These are phyloP conservation scores for Petunia hybrid DNA, from an alignment of 305 asterid genomes.

Conservation along the genomic window DNA sequence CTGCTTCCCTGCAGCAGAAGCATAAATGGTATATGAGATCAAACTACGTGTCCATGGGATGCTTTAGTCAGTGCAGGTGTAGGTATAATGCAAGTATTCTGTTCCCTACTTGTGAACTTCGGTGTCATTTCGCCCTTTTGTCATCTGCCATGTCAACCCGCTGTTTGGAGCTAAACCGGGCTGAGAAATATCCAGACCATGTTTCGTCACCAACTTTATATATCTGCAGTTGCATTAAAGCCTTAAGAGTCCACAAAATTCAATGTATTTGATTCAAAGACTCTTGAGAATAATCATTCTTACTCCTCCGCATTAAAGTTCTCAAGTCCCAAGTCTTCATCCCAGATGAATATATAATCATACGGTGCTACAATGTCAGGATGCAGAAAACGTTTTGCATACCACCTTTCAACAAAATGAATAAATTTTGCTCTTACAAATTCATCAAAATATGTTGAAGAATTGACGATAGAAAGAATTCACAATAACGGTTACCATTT, in stretches of 20 bases:
- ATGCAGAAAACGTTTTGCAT: slow-evolving; percentile 88
- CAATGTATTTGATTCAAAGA: slow-evolving; percentile 19
- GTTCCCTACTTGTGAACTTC: slow-evolving; percentile 87
- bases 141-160: slow-evolving; percentile 92
- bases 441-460: background rate
- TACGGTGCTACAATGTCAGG: slow-evolving; percentile 87
- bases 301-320: slow-evolving; percentile 84
- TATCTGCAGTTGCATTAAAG: slow-evolving; percentile 54
- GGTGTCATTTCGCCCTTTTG: slow-evolving; percentile 66
- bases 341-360: slow-evolving; percentile 92
- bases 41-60: slow-evolving; percentile 22
- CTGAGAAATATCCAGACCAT: slow-evolving; percentile 83
- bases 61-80: slow-evolving; percentile 9
- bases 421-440: slow-evolving; percentile 13
- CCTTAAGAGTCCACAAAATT: background rate
- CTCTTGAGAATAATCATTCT: slow-evolving; percentile 40
- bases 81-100: background rate
- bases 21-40: slow-evolving; percentile 32
- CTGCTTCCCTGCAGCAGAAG: slow-evolving; percentile 62
- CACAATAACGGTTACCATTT: slow-evolving; percentile 62
- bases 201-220: slow-evolving; percentile 77
- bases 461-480: slow-evolving; percentile 15
- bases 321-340: slow-evolving; percentile 89
- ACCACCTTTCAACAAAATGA: slow-evolving; percentile 69
- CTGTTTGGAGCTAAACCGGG: slow-evolving; percentile 86